Percentiles rank a stretch among this genome's conserved stretches.
Conservation (phyloP, 2,329 filamentous ascomycete species). For the Thermoascus crustaceus region DNA sequence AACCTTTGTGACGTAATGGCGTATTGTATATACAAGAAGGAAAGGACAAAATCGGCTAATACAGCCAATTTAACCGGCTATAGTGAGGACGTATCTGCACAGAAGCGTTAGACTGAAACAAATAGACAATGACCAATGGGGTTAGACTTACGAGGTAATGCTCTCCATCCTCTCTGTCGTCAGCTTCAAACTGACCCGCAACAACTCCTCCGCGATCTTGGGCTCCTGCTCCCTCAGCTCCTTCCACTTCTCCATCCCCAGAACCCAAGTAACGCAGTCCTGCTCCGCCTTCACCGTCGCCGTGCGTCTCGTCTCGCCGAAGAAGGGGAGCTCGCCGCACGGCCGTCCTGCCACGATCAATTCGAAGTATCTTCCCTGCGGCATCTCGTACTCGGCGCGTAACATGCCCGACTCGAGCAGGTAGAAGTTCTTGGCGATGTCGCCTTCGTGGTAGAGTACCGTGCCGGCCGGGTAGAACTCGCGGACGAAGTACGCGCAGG, state of each 20-base stretch:
- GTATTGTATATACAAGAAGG: conserved; percentile 3
- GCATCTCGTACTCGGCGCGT: conserved; percentile 80
- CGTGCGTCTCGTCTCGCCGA: conserved; percentile 79
- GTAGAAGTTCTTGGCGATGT: conserved; percentile 76
- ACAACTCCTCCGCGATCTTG: conserved; percentile 72
- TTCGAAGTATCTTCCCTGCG: conserved; percentile 82
- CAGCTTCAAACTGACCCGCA: conserved; percentile 83
- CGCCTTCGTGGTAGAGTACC: conserved; percentile 68
- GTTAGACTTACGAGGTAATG: conserved; percentile 46
- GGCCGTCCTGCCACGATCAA: conserved; percentile 91
- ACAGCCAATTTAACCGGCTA: conserved; percentile 18
- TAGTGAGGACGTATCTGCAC: conserved; percentile 25
- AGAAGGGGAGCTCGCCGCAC: conserved; percentile 93
- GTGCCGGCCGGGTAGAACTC: conserved; percentile 61
- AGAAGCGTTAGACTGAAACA: background rate
- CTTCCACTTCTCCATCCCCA: conserved; percentile 65
- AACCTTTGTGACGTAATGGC: too few species aligned
- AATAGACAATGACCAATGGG: conserved; percentile 7
- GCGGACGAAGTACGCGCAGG: conserved; percentile 64
- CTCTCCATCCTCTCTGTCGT: conserved; percentile 86
- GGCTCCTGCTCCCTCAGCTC: conserved; percentile 63
- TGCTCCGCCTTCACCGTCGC: conserved; percentile 78
- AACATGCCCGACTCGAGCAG: conserved; percentile 83
- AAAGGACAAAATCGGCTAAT: background rate
- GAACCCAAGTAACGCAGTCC: conserved; percentile 73